A percentile compares a stretch with the other conserved stretches of the same genome.
phyloP scores from a whole-genome alignment of 1,284 basidiomycete species.

The Pseudozyma hubeiensis region DNA sequence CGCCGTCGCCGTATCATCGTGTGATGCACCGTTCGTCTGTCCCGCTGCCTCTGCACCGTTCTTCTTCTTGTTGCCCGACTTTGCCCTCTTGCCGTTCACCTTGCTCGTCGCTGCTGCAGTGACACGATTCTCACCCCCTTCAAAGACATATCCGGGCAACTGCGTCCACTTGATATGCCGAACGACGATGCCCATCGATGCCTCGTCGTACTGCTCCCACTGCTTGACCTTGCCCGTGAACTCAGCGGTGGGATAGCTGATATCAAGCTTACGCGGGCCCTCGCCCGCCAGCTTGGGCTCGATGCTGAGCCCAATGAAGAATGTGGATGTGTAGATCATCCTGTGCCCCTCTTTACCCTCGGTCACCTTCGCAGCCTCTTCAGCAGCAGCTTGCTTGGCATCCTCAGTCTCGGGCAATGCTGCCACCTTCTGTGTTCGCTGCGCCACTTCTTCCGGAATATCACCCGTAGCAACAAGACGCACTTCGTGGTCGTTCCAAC shows the following conservation, averaged over 20 bases:
- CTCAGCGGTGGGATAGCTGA: slow-evolving; percentile 94
- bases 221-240: slow-evolving; percentile 94
- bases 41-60: slow-evolving; percentile 8
- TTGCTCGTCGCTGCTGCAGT: slow-evolving; percentile 75
- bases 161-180: slow-evolving; percentile 91
- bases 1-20: slow-evolving; percentile 13
- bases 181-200: slow-evolving; percentile 92
- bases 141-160: slow-evolving; percentile 83
- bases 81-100: slow-evolving; percentile 80
- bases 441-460: slow-evolving; percentile 62
- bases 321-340: slow-evolving; percentile 89
- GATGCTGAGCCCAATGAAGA: slow-evolving; percentile 94
- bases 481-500: slow-evolving; percentile 78
- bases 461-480: slow-evolving; percentile 63
- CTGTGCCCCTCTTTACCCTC: slow-evolving; percentile 72
- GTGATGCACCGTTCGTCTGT: slow-evolving; percentile 19
- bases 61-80: slow-evolving; percentile 77
- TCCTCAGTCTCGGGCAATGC: slow-evolving; percentile 56
- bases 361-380: slow-evolving; percentile 52
- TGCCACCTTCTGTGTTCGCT: slow-evolving; percentile 57
- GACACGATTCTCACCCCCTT: slow-evolving; percentile 72
- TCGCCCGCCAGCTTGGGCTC: slow-evolving; percentile 79
- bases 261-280: slow-evolving; percentile 81
- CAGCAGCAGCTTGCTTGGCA: slow-evolving; percentile 49
- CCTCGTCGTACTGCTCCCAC: slow-evolving; percentile 95